Evolutionary conservation across 2,329 filamentous ascomycete species (phyloP).

Genomic region (Ceratocystis papillata): DNA sequence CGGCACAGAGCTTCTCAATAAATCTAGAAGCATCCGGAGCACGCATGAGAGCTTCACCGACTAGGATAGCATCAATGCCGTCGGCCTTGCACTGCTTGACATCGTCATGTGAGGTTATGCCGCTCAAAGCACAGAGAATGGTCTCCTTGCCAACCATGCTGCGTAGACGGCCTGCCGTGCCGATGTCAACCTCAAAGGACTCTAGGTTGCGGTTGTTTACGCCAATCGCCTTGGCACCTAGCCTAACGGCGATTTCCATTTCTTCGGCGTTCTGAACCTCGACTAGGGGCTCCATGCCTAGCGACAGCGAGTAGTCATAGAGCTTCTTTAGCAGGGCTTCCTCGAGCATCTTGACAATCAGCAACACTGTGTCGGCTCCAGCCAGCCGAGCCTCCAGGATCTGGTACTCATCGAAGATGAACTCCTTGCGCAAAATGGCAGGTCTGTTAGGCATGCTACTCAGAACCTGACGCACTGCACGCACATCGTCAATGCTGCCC

Average conservation of each 20-base stretch:
- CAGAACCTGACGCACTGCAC: slow-evolving; percentile 77
- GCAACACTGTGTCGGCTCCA: slow-evolving; percentile 83
- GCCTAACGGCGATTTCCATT: slow-evolving; percentile 74
- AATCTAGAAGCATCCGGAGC: slow-evolving; percentile 73
- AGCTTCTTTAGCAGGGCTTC: slow-evolving; percentile 57
- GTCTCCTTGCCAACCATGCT: slow-evolving; percentile 75
- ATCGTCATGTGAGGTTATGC: slow-evolving; percentile 80
- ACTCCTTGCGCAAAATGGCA: slow-evolving; percentile 87
- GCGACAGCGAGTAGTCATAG: slow-evolving; percentile 76
- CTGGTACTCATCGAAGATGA: slow-evolving; percentile 96
- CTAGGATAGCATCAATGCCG: slow-evolving; percentile 83
- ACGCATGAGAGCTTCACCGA: slow-evolving; percentile 93
- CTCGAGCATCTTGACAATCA: slow-evolving; percentile 95
- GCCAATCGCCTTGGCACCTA: slow-evolving; percentile 84
- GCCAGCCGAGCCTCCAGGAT: slow-evolving; percentile 88
- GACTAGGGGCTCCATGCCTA: slow-evolving; percentile 95
- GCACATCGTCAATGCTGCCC: slow-evolving; percentile 87
- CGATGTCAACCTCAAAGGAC: slow-evolving; percentile 91
- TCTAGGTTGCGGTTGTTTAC: slow-evolving; percentile 97
- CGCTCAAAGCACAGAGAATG: slow-evolving; percentile 85
- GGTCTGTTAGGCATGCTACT: slow-evolving; percentile 85
- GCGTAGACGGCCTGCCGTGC: slow-evolving; percentile 80
- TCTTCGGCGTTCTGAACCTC: slow-evolving; percentile 93
- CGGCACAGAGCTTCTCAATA: slow-evolving; percentile 70
- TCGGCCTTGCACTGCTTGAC: slow-evolving; percentile 79